Evolutionary conservation across 176 grass and related monocot genomes (phyloP), one percentile per base, ranked within the genome.

Genomic region (Oryza coarctata): DNA sequence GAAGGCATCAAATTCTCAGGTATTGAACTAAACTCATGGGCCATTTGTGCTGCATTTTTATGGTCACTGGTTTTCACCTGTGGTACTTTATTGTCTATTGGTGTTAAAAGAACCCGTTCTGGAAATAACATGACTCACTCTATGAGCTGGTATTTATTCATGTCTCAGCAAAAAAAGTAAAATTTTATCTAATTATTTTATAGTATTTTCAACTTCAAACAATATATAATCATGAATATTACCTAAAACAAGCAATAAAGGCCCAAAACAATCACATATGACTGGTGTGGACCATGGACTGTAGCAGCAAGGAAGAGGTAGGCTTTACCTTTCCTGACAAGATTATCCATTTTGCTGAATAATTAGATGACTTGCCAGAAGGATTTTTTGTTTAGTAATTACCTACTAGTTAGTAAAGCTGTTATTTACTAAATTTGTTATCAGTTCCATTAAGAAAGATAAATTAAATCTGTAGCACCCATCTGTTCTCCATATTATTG

Each of bases 1-100:
- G 57, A 94, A 90, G 77, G 74, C 87, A 83, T 92, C 82, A 52
- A 84, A 90, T 69, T 87, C 73, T 40, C 91, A 98, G 90, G 95
- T 98, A 14, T 30, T 84, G 40, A 89, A 71, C 36, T 30, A 63
- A 92, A 81, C 43, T 58, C 75, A 34, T 25, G 73, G 9, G 36
- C 47, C 55, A 23, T 78, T 44, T 65, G 47, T 82, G 47, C 74
- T 67, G 10, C 10, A 80, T 79, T 76, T 6, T 55, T 55, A 55
- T 55, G 20, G 18, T 55, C 20, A 60, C n/a, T 60, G 55, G 5
- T 55, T 18, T 55, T 55, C 4, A 50, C 55, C 22, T 60, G 22
- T 58, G 7, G 6, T 60, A 23, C 7, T 58, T 5, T 50, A 50
- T 15, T 20, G 52, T 10, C 52, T n/a, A n/a, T 57, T 7, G 0